Evolutionary conservation across 371 early-diverging fungal species (phyloP).

Genomic region (Rhizopus microsporus): DNA sequence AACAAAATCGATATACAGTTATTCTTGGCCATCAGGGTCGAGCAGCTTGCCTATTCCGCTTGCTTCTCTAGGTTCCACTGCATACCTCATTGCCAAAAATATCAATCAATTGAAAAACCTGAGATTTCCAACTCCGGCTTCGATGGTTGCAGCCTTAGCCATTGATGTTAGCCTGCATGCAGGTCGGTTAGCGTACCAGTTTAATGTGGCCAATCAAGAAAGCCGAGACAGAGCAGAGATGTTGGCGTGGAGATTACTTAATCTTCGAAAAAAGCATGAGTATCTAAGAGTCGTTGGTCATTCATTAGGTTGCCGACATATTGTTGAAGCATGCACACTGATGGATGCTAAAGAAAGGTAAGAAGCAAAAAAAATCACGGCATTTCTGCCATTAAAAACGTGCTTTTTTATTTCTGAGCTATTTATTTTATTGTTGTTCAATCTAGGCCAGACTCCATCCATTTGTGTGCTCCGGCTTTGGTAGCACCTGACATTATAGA

Average conservation of each 20-base stretch:
- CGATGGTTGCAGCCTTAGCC: conserved; percentile 38
- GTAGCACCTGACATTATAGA: conserved; percentile 35
- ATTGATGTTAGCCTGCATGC: conserved; percentile 46
- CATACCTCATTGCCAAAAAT: conserved; percentile 35
- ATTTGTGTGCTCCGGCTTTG: conserved; percentile 53
- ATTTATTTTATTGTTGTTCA: not conserved
- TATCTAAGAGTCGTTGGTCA: conserved; percentile 49
- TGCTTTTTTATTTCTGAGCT: not conserved
- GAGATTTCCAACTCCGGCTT: conserved; percentile 41
- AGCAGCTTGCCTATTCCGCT: conserved; percentile 44
- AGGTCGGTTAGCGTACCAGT: conserved; percentile 45
- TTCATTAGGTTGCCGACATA: conserved; percentile 51
- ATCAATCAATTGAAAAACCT: conserved; percentile 34
- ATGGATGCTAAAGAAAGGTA: conserved; percentile 42
- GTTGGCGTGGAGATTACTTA: conserved; percentile 46
- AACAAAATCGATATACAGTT: conserved; percentile 20
- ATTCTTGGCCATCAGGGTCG: conserved; percentile 54
- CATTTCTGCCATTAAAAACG: not conserved
- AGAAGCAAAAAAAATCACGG: not conserved
- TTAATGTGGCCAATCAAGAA: conserved; percentile 33
- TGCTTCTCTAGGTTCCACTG: conserved; percentile 43
- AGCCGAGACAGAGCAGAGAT: conserved; percentile 50
- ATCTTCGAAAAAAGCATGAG: conserved; percentile 40
- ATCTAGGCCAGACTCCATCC: conserved; percentile 45
- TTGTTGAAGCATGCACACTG: conserved; percentile 47